Conservation (phyloP, 257 asterid genomes). For the Solanum rostratum region DNA sequence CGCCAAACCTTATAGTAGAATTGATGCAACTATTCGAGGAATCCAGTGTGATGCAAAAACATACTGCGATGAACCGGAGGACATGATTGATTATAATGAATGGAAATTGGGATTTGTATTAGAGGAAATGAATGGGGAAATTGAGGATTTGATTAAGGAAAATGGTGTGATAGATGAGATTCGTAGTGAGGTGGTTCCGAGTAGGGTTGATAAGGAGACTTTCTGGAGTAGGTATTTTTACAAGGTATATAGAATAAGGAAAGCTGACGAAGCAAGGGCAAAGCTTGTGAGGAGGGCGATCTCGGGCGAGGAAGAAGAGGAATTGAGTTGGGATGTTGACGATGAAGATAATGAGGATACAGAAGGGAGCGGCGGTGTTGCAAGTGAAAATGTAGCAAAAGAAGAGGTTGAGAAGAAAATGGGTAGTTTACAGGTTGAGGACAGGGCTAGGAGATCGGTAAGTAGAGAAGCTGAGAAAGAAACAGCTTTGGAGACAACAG, state of each 20-base stretch:
- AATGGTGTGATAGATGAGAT: constrained; percentile 47
- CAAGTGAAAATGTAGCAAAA: constrained; percentile 10
- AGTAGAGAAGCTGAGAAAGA: constrained; percentile 14
- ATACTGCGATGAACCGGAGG: constrained; percentile 59
- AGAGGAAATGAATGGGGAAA: constrained; percentile 44
- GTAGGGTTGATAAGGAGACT: constrained; percentile 40
- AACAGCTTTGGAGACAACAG: constrained; percentile 26
- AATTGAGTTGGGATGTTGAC: constrained; percentile 70
- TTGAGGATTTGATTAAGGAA: constrained; percentile 33
- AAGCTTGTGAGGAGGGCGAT: constrained; percentile 54
- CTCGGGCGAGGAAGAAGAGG: constrained; percentile 63
- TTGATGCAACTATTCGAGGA: constrained; percentile 45
- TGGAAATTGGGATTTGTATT: constrained; percentile 63
- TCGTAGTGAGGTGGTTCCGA: constrained; percentile 50
- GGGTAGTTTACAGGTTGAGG: constrained; percentile 12
- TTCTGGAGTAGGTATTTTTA: constrained; percentile 89
- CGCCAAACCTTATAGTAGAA: constrained; percentile 63
- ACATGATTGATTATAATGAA: constrained; percentile 26
- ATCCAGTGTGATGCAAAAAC: constrained; percentile 56
- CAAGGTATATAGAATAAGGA: constrained; percentile 43
- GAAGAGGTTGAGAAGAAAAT: constrained; percentile 22
- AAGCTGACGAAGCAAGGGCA: constrained; percentile 55
- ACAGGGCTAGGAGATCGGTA: constrained; percentile 1
- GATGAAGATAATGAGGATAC: constrained; percentile 31
- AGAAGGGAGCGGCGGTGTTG: neutral